These are phyloP conservation scores for Globisporangium perplexum DNA, from an alignment of 352 stramenopile species.

Conservation along the genomic window DNA sequence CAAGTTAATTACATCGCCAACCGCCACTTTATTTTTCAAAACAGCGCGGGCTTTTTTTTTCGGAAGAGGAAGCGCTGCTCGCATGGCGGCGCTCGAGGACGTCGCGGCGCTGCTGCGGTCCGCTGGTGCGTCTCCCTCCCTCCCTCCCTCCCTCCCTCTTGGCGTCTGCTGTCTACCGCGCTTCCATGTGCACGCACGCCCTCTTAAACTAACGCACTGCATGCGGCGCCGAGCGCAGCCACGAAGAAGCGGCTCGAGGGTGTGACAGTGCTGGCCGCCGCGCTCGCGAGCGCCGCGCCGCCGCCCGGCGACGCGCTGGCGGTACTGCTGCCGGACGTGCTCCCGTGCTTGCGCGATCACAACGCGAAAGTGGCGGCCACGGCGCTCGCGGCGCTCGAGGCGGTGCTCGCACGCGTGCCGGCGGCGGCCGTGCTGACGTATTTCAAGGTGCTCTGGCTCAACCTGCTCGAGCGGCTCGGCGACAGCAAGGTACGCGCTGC, in stretches of 20 bases:
- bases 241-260: slow-evolving; percentile 80
- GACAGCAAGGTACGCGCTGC: slow-evolving; percentile 57
- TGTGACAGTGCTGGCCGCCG: slow-evolving; percentile 41
- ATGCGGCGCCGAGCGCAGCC: slow-evolving; percentile 25
- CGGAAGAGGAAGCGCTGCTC: slow-evolving; percentile 4
- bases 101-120: slow-evolving; percentile 53
- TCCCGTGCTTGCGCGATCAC: slow-evolving; percentile 75
- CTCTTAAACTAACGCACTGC: not conserved
- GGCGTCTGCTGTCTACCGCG: not conserved
- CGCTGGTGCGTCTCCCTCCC: slow-evolving; percentile 25
- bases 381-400: slow-evolving; percentile 56
- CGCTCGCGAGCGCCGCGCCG: slow-evolving; percentile 14
- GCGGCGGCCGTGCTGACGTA: slow-evolving; percentile 39
- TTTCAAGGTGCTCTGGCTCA: slow-evolving; percentile 64
- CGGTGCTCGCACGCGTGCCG: slow-evolving; percentile 40
- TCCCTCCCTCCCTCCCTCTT: too few species aligned
- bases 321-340: slow-evolving; percentile 40
- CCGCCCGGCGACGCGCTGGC: slow-evolving; percentile 28
- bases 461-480: slow-evolving; percentile 63
- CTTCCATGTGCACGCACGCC: not conserved
- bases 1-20: too few species aligned
- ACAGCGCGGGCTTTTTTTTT: slow-evolving; percentile 6
- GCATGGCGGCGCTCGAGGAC: slow-evolving; percentile 28
- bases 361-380: slow-evolving; percentile 77
- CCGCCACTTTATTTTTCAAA: slow-evolving; percentile 3